Conservation (phyloP, 192 early-diverging fungal genomes). For the Cladochytrium replicatum region DNA sequence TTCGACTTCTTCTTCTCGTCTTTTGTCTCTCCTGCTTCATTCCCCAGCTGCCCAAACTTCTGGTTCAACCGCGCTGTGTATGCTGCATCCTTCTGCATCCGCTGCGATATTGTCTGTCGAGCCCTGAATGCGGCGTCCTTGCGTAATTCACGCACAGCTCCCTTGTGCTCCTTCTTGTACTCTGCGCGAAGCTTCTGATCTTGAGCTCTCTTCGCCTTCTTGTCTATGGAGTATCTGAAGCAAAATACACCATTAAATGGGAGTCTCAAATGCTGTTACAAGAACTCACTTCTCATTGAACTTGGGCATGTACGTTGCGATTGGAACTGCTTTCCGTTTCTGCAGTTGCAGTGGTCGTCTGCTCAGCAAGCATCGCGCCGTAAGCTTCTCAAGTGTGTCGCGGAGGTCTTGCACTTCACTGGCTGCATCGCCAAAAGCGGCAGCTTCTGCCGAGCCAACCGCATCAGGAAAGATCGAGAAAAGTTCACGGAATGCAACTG, state of each 20-base stretch:
- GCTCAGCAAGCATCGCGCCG: not conserved
- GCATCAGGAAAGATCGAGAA: too few species aligned
- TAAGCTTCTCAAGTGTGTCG: conserved; percentile 5
- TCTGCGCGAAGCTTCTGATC: conserved; percentile 66
- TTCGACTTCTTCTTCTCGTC: conserved; percentile 29
- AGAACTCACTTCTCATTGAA: conserved; percentile 61
- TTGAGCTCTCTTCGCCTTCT: conserved; percentile 52
- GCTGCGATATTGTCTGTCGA: conserved; percentile 52
- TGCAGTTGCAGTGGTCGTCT: conserved; percentile 75
- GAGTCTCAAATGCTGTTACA: conserved; percentile 5
- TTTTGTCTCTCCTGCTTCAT: conserved; percentile 55
- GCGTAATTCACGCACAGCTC: conserved; percentile 88
- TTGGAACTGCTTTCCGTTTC: conserved; percentile 73
- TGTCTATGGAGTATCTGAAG: conserved; percentile 71
- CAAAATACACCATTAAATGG: not conserved
- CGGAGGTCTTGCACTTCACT: conserved; percentile 4
- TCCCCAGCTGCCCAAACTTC: conserved; percentile 75
- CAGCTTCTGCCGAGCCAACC: too few species aligned
- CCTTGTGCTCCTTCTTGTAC: conserved; percentile 88
- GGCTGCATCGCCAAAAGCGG: not conserved
- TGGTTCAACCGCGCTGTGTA: conserved; percentile 89
- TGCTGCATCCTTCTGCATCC: conserved; percentile 64
- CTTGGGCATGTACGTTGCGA: conserved; percentile 79
- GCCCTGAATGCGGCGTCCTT: conserved; percentile 88
- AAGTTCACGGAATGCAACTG: conserved; percentile 18